A percentile compares a stretch with the other conserved stretches of the same genome.
Evolutionary conservation across 306 rosid species (phyloP).

Genomic region (Abrus pulchellus): DNA sequence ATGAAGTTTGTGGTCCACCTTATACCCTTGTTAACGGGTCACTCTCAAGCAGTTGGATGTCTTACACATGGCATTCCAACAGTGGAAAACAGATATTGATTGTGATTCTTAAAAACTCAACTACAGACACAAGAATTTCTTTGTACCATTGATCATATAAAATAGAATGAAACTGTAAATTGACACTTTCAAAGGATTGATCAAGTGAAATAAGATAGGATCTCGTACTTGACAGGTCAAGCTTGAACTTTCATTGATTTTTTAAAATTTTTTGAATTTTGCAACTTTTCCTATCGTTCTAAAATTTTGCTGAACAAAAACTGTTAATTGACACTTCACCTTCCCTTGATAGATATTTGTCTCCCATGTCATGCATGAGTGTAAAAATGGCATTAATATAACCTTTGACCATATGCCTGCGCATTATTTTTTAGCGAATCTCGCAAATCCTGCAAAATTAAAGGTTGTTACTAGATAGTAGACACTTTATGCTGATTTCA

Average conservation of each 20-base stretch:
- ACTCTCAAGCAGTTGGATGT: slow-evolving; percentile 44
- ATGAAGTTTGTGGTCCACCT: slow-evolving; percentile 48
- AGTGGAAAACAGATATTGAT: slow-evolving; percentile 21
- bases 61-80: slow-evolving; percentile 40
- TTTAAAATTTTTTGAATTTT: no score
- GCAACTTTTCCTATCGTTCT: no score
- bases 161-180: slow-evolving; percentile 36
- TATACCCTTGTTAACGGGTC: slow-evolving; percentile 61
- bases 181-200: slow-evolving; percentile 43
- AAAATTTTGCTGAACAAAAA: background rate
- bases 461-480: background rate
- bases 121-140: background rate
- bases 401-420: background rate
- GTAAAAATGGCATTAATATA: background rate
- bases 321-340: slow-evolving; percentile 58
- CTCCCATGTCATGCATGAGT: slow-evolving; percentile 35
- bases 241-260: no score
- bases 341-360: slow-evolving; percentile 22
- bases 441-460: background rate
- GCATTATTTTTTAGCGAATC: background rate
- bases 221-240: no score
- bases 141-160: slow-evolving; percentile 14
- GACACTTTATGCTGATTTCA: background rate
- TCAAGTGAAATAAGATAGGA: no score
- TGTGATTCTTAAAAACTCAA: slow-evolving; percentile 1